Conservation (phyloP, 2,329 filamentous ascomycete genomes). For the Aureobasidium sp. region DNA sequence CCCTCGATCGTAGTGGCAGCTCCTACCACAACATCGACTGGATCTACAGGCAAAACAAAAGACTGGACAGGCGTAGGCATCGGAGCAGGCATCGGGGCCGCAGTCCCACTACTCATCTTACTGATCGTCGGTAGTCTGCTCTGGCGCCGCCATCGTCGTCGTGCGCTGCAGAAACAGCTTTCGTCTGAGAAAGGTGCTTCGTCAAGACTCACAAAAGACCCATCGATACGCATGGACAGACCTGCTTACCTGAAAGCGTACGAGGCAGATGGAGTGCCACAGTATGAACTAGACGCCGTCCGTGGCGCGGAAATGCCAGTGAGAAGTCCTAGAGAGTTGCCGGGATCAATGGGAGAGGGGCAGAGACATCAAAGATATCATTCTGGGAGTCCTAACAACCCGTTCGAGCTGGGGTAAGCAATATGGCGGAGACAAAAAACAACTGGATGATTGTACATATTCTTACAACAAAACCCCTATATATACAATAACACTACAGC, state of each 20-base stretch:
- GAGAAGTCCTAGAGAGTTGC: neutral
- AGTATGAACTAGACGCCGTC: neutral
- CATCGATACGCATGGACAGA: neutral
- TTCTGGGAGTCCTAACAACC: neutral
- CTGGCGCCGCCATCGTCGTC: neutral
- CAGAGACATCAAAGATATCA: neutral
- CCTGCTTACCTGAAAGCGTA: neutral
- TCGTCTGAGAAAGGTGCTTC: neutral
- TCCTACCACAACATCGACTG: neutral
- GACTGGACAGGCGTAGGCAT: neutral
- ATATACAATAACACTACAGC: neutral
- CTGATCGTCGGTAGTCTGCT: neutral
- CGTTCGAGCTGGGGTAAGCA: neutral
- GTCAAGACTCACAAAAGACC: neutral
- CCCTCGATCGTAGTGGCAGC: neutral
- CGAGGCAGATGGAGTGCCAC: neutral
- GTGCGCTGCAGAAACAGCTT: neutral
- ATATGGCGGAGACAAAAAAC: neutral
- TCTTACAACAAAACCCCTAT: neutral
- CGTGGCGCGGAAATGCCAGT: neutral
- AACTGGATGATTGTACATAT: neutral
- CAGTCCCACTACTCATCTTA: neutral
- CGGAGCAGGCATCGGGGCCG: neutral
- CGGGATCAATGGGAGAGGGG: neutral
- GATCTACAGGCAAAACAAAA: neutral